phyloP scores from a whole-genome alignment of 2,329 filamentous ascomycete genomes.

The Fusarium humuli region DNA sequence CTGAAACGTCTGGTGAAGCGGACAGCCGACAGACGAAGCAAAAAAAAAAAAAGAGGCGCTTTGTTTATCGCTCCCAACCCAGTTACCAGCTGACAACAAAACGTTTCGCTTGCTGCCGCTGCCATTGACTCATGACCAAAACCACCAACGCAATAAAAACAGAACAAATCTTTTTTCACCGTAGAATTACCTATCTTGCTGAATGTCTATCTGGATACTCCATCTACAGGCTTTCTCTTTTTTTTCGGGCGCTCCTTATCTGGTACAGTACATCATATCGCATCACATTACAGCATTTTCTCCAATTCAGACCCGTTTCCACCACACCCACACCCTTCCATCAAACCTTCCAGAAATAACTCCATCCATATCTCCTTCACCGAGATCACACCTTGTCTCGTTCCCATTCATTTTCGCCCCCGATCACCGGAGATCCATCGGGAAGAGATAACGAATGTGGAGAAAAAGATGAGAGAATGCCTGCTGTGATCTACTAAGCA shows the following conservation, averaged over 20 bases:
- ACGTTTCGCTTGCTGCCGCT: neutral
- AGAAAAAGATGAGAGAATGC: neutral
- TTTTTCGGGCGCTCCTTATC: neutral
- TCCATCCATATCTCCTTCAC: conserved; percentile 7
- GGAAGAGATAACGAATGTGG: conserved; percentile 27
- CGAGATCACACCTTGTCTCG: conserved; percentile 22
- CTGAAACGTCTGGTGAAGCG: neutral
- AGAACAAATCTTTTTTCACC: conserved; percentile 12
- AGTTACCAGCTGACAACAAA: conserved; percentile 4
- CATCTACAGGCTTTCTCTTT: neutral
- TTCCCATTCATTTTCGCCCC: conserved; percentile 4
- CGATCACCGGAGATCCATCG: conserved; percentile 30
- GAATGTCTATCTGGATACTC: neutral
- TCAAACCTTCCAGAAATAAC: conserved; percentile 32
- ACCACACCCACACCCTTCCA: conserved; percentile 21
- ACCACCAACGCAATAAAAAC: neutral
- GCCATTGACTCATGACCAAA: conserved; percentile 9
- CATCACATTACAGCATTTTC: neutral
- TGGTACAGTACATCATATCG: neutral
- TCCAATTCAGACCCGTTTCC: neutral
- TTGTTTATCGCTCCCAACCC: neutral
- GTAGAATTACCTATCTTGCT: conserved; percentile 10
- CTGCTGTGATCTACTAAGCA: conserved; percentile 4
- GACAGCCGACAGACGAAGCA: too few species aligned
- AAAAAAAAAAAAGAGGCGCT: neutral